These are phyloP conservation scores for Ascochyta pisi DNA, from an alignment of 2,329 filamentous ascomycete species.

Conservation along the genomic window DNA sequence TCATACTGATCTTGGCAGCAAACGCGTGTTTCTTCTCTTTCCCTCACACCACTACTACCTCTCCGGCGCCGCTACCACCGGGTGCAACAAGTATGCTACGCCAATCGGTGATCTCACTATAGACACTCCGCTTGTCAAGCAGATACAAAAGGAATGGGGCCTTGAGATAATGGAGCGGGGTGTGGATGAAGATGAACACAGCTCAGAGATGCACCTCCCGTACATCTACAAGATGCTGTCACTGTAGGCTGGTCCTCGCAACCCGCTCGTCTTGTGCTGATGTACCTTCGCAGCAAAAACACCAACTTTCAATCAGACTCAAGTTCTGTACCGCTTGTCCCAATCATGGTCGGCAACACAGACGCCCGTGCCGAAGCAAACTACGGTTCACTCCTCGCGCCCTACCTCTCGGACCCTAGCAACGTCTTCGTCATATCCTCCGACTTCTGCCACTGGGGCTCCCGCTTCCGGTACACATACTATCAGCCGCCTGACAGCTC, in stretches of 20 bases:
- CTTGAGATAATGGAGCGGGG: conserved; percentile 63
- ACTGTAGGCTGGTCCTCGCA: conserved; percentile 42
- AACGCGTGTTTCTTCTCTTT: conserved; percentile 89
- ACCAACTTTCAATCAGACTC: conserved; percentile 46
- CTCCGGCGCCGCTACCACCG: conserved; percentile 76
- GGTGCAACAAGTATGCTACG: conserved; percentile 73
- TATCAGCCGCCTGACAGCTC: conserved; percentile 66
- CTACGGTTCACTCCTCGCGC: conserved; percentile 74
- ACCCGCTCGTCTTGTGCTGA: not conserved
- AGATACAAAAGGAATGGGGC: conserved; percentile 43
- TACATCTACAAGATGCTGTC: conserved; percentile 84
- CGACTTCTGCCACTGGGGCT: conserved; percentile 97
- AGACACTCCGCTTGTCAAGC: conserved; percentile 64
- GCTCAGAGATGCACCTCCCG: conserved; percentile 94
- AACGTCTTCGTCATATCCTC: conserved; percentile 90
- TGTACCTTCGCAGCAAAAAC: conserved; percentile 38
- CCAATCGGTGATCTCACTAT: conserved; percentile 75
- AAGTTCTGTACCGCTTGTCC: conserved; percentile 76
- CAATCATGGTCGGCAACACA: conserved; percentile 84
- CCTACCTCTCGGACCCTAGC: conserved; percentile 75
- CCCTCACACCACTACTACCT: conserved; percentile 91
- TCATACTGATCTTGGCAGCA: conserved; percentile 55
- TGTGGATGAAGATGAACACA: conserved; percentile 85
- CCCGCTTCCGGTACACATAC: conserved; percentile 81
- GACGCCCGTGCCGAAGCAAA: conserved; percentile 68